Conservation (phyloP, 202 grass and related monocot species). For the Zizania palustris region DNA sequence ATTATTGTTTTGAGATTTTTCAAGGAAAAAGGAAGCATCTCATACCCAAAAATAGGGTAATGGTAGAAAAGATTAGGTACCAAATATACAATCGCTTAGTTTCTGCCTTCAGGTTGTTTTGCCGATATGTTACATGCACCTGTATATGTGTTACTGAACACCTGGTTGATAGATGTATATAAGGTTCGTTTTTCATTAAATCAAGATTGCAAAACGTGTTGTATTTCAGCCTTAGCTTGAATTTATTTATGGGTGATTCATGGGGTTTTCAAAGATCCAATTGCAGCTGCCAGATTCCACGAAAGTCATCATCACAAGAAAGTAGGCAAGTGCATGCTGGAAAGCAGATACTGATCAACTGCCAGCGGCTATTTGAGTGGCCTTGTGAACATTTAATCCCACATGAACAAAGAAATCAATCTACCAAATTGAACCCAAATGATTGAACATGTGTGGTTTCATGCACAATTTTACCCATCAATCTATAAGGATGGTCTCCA, state of each 20-base stretch:
- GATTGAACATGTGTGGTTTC: not conserved
- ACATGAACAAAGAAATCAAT: not conserved
- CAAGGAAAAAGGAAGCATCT: not conserved
- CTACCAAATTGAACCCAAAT: not conserved
- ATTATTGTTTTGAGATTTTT: conserved; percentile 23
- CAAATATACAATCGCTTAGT: not conserved
- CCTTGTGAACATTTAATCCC: not conserved
- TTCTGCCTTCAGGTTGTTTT: not conserved
- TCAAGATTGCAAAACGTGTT: not conserved
- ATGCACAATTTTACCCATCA: not conserved
- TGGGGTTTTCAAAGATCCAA: not conserved
- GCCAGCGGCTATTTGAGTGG: not conserved
- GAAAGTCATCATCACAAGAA: not conserved
- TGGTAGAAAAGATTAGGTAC: not conserved
- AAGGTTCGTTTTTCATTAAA: not conserved
- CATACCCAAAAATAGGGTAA: not conserved
- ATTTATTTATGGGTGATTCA: not conserved
- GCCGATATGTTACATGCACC: not conserved
- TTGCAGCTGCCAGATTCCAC: not conserved
- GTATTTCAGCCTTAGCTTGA: not conserved
- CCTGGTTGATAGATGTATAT: not conserved
- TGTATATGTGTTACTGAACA: not conserved
- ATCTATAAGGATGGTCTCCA: not conserved
- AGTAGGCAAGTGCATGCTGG: not conserved
- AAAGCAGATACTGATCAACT: not conserved